These are phyloP conservation scores for Zygoascus meyerae DNA, from an alignment of 1,139 yeast species.

Conservation along the genomic window DNA sequence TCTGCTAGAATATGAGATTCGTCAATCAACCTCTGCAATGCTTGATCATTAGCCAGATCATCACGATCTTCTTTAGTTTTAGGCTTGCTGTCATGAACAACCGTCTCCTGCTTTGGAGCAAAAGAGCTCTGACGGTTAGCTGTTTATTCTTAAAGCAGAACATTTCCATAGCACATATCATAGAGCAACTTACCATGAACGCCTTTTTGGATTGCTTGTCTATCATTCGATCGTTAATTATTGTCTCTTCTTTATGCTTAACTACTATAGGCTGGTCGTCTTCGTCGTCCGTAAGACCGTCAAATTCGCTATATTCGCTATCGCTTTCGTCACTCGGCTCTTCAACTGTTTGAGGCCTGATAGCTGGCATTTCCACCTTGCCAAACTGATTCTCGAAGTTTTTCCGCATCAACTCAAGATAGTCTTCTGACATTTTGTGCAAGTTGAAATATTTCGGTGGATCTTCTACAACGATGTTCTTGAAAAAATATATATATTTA, in stretches of 20 bases:
- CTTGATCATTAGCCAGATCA: constrained; percentile 66
- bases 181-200: constrained; percentile 31
- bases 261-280: constrained; percentile 33
- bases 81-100: constrained; percentile 5
- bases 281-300: constrained; percentile 16
- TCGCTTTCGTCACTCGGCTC: constrained; percentile 22
- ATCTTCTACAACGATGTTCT: not conserved
- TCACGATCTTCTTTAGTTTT: constrained; percentile 25
- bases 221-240: constrained; percentile 23
- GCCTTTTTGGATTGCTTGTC: constrained; percentile 39
- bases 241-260: constrained; percentile 38
- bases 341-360: constrained; percentile 33
- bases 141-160: constrained; percentile 18
- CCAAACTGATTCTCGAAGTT: constrained; percentile 72
- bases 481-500: not conserved
- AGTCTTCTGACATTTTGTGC: constrained; percentile 8
- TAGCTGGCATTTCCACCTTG: constrained; percentile 39
- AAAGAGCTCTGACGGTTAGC: constrained; percentile 7
- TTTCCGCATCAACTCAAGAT: constrained; percentile 32
- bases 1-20: constrained; percentile 83
- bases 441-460: not conserved
- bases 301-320: constrained; percentile 20
- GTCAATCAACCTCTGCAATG: constrained; percentile 68
- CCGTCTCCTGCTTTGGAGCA: constrained; percentile 7
- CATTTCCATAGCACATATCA: constrained; percentile 14